Evolutionary conservation across 2,329 filamentous ascomycete species (phyloP).

Genomic region (Aspergillus texensis): DNA sequence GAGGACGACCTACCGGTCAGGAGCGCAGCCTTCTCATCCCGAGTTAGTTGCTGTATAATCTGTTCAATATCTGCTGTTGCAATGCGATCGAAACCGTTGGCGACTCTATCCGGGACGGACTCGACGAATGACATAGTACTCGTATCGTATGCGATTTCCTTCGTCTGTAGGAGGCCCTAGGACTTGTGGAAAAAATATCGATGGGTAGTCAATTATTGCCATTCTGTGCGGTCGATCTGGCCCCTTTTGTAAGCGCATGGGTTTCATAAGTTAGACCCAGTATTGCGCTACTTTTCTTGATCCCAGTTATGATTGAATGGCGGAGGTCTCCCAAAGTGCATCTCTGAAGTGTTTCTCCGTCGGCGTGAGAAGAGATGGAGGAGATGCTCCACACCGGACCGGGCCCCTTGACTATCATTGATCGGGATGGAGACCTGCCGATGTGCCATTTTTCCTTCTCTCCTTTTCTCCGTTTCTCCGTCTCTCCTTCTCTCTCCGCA

Average conservation of each 20-base stretch:
- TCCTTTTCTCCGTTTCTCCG: conserved; percentile 11
- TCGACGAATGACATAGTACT: conserved; percentile 1
- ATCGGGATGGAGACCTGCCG: neutral
- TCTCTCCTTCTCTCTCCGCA: neutral
- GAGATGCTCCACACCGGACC: neutral
- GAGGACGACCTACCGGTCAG: conserved; percentile 32
- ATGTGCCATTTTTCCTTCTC: conserved; percentile 6
- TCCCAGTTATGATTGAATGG: too few species aligned
- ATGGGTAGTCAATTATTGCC: neutral
- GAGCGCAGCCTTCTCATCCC: conserved; percentile 59
- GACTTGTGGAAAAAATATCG: neutral
- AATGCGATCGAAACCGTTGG: conserved; percentile 5
- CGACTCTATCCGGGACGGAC: neutral
- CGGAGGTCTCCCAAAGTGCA: too few species aligned
- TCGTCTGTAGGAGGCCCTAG: neutral
- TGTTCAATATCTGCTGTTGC: conserved; percentile 37
- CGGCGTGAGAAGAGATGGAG: neutral
- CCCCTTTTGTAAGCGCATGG: neutral
- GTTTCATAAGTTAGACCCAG: neutral
- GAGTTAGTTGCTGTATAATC: conserved; percentile 54
- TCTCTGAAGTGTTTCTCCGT: neutral
- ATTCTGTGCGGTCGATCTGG: neutral
- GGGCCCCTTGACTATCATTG: neutral
- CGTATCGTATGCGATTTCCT: too few species aligned
- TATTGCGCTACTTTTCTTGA: too few species aligned